Evolutionary conservation across 257 asterid species (phyloP), one percentile per base, ranked within the genome.

Genomic region (Echium plantagineum): DNA sequence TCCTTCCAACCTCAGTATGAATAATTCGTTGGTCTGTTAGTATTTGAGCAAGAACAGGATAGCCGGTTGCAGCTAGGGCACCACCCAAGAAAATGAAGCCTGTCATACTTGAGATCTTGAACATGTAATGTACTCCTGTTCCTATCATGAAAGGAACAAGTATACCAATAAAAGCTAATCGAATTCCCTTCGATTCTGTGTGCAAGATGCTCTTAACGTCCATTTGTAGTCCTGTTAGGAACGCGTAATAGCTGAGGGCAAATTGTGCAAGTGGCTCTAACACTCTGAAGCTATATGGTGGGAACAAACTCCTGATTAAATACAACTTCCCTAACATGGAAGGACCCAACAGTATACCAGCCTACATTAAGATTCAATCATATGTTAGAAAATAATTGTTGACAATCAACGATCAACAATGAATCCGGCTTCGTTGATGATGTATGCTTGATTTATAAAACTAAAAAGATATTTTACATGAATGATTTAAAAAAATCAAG

Each of bases 251-350:
- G 6, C 75, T 74, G 16, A 93, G 75, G 74, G 91, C 72, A 21
- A 89, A 59, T 55, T 93, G 99, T 18, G 95, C 96, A 85, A 93
- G 81, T 52, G 96, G 94, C 83, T 93, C 97, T 58, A 93, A 51
- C 4, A 80, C 69, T 58, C 65, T 72, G 71, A 82, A 80, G 7
- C 87, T 76, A 57, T 79, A 89, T 53, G 62, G 75, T n/a, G 97
- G 97, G 75, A 85, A 93, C 9, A 83, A 2, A 17, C 67, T 19
- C 68, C 63, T 72, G 52, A 74, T 72, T 69, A 63, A 81, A 38
- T 22, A 3, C 2, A 60, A 1, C 63, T 78, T 77, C 46, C 97
- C 98, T 6, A 89, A 69, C 16, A 35, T 78, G 7, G 96, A 76
- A 6, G 99, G 97, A 22, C 99, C 95, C 59, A 86, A 57, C 35